Evolutionary conservation across 805 yeast species (phyloP), one percentile per base, ranked within the genome.

Genomic region (Ogataea pini): DNA sequence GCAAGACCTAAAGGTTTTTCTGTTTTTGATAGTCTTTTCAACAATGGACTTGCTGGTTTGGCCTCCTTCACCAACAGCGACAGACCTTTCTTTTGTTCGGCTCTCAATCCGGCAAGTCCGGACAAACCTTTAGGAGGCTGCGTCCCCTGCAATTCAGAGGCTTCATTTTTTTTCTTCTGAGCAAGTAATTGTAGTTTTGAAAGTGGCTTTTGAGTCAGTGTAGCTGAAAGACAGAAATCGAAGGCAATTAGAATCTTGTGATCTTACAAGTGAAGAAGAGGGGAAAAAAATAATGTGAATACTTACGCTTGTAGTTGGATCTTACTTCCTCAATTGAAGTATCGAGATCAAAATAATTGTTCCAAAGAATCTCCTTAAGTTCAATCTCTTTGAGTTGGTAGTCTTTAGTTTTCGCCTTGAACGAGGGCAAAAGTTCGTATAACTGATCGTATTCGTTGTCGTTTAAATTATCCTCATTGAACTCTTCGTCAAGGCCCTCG

Each of bases 281-380:
- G 29, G 41, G 28, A 31, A 5, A 14, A n/a, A 31, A n/a, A 28
- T 4, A 24, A 4, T 10, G 4, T 28, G 13, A 10, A 50, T 56
- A 64, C 68, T 54, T 59, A 55, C 62, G 57, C 50, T 62, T 62
- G 49, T 48, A 65, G 42, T 57, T 49, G n/a, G 48, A 56, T 49
- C 72, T 73, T 40, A 78, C 61, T 49, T 81, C 83, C 27, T 67
- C 71, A 7, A 82, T 54, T 0, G 88, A 63, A 10, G 75, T 74
- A 3, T 76, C 79, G 4, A 81, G 58, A 36, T 78, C 82, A 59
- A 77, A 77, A 60, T 82, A 82, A 55, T 80, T 79, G 53, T 70
- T 71, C 76, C 83, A 84, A 9, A 86, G 68, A 0, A 80, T 68
- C 53, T 81, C 85, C 57, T 81, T 78, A 50, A 85, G 63, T 39